phyloP scores from a whole-genome alignment of 1,139 yeast species.

The Eremothecium sinecaudum region DNA sequence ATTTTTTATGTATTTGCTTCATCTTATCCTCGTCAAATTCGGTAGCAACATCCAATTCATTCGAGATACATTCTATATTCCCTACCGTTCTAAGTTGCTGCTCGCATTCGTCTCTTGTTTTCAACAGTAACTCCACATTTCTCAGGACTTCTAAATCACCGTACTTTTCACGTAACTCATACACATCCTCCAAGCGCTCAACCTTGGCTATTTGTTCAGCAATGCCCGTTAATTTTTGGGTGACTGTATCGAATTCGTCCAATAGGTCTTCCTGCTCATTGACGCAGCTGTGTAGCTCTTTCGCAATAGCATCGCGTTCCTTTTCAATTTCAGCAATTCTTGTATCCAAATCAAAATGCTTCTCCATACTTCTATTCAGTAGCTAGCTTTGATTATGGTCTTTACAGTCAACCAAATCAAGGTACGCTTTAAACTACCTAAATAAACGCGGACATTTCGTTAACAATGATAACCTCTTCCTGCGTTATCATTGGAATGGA shows the following conservation, averaged over 20 bases:
- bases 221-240: slow-evolving; percentile 9
- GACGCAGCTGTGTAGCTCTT: slow-evolving; percentile 19
- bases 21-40: slow-evolving; percentile 7
- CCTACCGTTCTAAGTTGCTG: slow-evolving; percentile 8
- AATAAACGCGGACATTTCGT: too few relatives aligned
- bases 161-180: slow-evolving; percentile 21
- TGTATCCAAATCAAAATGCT: slow-evolving; percentile 13
- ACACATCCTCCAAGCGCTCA: slow-evolving; percentile 14
- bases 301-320: slow-evolving; percentile 24
- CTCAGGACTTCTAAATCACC: slow-evolving; percentile 28
- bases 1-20: slow-evolving; percentile 17
- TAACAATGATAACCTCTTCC: too few relatives aligned
- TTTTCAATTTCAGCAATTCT: slow-evolving; percentile 16
- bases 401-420: too few relatives aligned
- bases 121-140: slow-evolving; percentile 14
- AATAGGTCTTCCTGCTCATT: slow-evolving; percentile 11
- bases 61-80: background rate
- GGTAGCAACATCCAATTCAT: background rate
- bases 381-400: too few relatives aligned
- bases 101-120: slow-evolving; percentile 11
- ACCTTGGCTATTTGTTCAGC: slow-evolving; percentile 13
- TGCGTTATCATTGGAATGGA: too few relatives aligned
- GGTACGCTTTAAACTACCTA: too few relatives aligned
- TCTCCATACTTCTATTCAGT: background rate
- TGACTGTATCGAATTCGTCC: slow-evolving; percentile 10